Evolutionary conservation across 2,329 filamentous ascomycete genomes (phyloP), one percentile per base, ranked within the genome.

Genomic region (Myriosclerotinia duriaeana): DNA sequence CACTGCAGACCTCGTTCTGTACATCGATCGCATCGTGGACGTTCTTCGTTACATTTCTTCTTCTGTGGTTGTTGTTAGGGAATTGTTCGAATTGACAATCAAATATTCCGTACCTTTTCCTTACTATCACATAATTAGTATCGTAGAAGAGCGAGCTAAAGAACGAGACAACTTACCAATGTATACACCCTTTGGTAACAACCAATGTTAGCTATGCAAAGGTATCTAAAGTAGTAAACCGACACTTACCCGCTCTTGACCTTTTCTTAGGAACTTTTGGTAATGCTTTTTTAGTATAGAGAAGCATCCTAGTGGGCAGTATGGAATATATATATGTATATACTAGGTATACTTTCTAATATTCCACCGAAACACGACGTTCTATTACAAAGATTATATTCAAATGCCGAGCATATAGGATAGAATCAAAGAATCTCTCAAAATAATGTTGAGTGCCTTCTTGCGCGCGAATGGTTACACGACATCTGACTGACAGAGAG

Each of bases 201-300:
- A 56, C 12, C 56, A 22, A 53, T 30, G 53, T 74, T 64, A 73
- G 72, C 62, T 50, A 53, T 38, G 46, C 11, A n/a, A 5, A 34
- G 30, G 30, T 34, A 50, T 38, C 8, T 34, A 36, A 38, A 38
- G 55, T 52, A 30, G 22, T 22, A 15, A 30, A 20, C 14, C 5
- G 60, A 26, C 40, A 53, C 82, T 78, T 77, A 86, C 84, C 84
- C 74, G 83, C 81, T 78, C 85, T 80, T n/a, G 85, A 87, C 65
- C 85, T 80, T 73, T 79, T 82, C 77, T 87, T 87, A 42, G 85
- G 85, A 54, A 80, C 78, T 76, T 86, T 87, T n/a, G 85, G 83
- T 56, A 80, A 76, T 67, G 85, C 85, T 60, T 83, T 76, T 75
- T 80, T 81, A n/a, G 84, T 85, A 73, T 86, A 87, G 54, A 87